A percentile compares a stretch with the other conserved stretches of the same genome.
Evolutionary conservation across 495 filamentous ascomycete species (phyloP).

Genomic region (Durotheca rogersii): DNA sequence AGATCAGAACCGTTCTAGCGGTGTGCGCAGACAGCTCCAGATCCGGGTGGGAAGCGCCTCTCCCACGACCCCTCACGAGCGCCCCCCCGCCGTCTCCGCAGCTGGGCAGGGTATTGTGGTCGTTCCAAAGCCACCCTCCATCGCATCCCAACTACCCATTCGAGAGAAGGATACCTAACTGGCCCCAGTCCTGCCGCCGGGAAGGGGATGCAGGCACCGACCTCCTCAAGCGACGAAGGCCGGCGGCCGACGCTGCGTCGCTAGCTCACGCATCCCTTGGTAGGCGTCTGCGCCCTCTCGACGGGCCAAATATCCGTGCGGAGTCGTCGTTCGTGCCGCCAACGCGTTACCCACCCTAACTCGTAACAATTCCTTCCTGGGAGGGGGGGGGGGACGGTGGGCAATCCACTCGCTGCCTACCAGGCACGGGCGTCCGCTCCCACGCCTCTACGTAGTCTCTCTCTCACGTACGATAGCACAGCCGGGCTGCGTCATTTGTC

Average conservation of each 20-base stretch:
- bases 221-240: conserved; percentile 15
- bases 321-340: conserved; percentile 10
- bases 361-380: conserved; percentile 11
- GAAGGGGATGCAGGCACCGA: conserved; percentile 21
- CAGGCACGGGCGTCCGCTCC: conserved; percentile 12
- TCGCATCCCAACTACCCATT: conserved; percentile 22
- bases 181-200: not conserved
- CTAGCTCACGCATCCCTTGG: too few species aligned
- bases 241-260: conserved; percentile 22
- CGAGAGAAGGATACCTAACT: too few species aligned
- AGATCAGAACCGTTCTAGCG: conserved; percentile 22
- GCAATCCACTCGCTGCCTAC: too few species aligned
- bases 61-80: conserved; percentile 23
- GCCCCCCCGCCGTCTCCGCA: conserved; percentile 31
- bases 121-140: conserved; percentile 2
- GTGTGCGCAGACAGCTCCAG: conserved; percentile 23
- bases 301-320: conserved; percentile 17
- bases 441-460: too few species aligned
- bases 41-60: conserved; percentile 16
- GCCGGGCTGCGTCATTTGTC: conserved; percentile 20
- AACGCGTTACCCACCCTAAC: conserved; percentile 23
- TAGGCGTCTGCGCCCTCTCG: conserved; percentile 17
- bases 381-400: conserved; percentile 9
- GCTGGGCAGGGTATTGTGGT: conserved; percentile 13
- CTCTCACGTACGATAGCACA: too few species aligned